Evolutionary conservation across 306 rosid genomes (phyloP).

Genomic region (Purshia tridentata): DNA sequence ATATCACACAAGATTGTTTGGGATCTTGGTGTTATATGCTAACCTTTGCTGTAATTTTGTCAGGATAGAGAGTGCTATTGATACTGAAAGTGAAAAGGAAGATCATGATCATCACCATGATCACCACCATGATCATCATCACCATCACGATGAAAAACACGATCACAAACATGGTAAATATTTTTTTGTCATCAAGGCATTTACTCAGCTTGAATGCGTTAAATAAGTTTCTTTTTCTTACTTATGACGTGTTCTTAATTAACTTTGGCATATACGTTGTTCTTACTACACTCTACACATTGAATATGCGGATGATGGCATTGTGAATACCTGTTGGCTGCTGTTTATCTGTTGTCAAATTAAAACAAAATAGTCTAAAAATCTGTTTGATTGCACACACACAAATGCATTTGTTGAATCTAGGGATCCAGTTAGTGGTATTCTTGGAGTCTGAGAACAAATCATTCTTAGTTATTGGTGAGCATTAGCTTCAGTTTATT

Average conservation of each 20-base stretch:
- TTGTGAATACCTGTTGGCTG: background rate
- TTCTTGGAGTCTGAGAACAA: background rate
- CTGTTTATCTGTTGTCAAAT: background rate
- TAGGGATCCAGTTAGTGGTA: background rate
- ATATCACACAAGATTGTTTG: background rate
- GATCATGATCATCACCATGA: constrained; percentile 55
- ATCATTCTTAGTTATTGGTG: background rate
- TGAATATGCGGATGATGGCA: background rate
- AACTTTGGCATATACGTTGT: background rate
- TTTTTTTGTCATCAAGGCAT: background rate
- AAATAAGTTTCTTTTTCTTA: background rate
- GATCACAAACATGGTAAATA: constrained; percentile 77
- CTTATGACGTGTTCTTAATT: background rate
- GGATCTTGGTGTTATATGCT: constrained; percentile 10
- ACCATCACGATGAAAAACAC: constrained; percentile 45
- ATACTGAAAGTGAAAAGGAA: constrained; percentile 56
- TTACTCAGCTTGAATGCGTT: constrained; percentile 1
- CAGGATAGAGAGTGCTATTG: constrained; percentile 85
- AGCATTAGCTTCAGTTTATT: background rate
- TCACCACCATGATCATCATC: constrained; percentile 41
- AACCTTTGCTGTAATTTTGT: constrained; percentile 22
- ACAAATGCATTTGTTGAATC: background rate
- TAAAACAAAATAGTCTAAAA: background rate
- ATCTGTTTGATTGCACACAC: background rate
- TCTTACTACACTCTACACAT: background rate